These are phyloP conservation scores for Citrus trifoliata DNA, from an alignment of 345 rosid genomes.

Conservation along the genomic window DNA sequence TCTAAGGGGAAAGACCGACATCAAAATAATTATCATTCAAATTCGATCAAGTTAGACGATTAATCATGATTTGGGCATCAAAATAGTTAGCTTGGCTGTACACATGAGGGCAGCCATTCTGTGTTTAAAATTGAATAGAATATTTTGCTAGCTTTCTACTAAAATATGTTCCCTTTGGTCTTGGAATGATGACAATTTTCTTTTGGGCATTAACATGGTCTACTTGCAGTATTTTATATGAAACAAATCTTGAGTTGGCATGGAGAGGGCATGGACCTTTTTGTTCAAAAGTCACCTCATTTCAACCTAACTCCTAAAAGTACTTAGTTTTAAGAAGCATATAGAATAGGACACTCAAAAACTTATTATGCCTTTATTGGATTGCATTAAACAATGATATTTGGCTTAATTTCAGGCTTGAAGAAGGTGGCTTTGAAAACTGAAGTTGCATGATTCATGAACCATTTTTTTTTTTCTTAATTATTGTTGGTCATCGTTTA, in stretches of 20 bases:
- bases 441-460: too few species aligned
- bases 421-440: not conserved
- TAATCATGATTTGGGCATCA: conserved; percentile 12
- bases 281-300: not conserved
- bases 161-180: conserved; percentile 21
- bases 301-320: not conserved
- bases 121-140: not conserved
- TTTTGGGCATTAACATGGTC: conserved; percentile 34
- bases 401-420: not conserved
- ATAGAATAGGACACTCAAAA: not conserved
- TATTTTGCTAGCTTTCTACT: not conserved
- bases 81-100: conserved; percentile 3
- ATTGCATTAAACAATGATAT: not conserved
- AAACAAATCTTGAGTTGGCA: conserved; percentile 15
- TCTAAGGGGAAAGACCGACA: conserved; percentile 18
- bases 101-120: not conserved
- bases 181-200: conserved; percentile 8
- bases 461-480: not conserved
- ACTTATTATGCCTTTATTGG: not conserved
- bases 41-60: not conserved
- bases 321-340: not conserved
- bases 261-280: conserved; percentile 6
- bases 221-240: conserved; percentile 16
- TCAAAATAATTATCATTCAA: not conserved
- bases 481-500: not conserved